phyloP scores from a whole-genome alignment of 2,329 filamentous ascomycete species.

The Colletotrichum sp. region DNA sequence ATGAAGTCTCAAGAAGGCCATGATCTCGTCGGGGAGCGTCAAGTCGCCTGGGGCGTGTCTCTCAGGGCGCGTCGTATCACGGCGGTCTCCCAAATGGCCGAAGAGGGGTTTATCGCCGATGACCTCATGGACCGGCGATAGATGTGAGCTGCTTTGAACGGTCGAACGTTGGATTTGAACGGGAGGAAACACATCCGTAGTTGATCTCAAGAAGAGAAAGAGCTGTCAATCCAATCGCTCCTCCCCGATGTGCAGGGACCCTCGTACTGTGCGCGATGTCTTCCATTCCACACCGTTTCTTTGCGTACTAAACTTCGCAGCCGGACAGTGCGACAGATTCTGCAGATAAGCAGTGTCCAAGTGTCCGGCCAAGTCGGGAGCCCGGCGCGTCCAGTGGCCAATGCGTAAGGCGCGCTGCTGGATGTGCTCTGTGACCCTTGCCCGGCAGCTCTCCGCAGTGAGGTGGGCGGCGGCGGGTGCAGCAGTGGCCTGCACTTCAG shows the following conservation, averaged over 20 bases:
- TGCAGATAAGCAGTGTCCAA: not conserved
- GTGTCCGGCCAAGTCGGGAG: not conserved
- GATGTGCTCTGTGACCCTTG: not conserved
- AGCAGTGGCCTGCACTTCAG: not conserved
- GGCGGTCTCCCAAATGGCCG: not conserved
- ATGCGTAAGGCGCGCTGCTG: not conserved
- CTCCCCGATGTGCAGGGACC: not conserved
- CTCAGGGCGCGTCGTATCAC: not conserved
- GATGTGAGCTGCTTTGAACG: not conserved
- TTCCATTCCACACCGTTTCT: accelerated
- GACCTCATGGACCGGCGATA: not conserved
- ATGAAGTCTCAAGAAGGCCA: not conserved
- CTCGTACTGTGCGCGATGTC: not conserved
- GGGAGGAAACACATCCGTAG: not conserved
- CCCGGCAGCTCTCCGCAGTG: not conserved
- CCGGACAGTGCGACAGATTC: not conserved
- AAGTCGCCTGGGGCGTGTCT: not conserved
- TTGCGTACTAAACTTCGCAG: too few relatives aligned
- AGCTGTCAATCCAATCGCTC: not conserved
- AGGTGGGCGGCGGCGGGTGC: not conserved
- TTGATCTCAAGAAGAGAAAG: not conserved
- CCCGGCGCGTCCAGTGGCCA: not conserved
- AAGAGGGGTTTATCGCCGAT: not conserved
- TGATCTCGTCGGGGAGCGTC: not conserved
- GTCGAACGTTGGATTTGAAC: not conserved